phyloP scores from a whole-genome alignment of 106 monocot species.

The Acorus calamus region DNA sequence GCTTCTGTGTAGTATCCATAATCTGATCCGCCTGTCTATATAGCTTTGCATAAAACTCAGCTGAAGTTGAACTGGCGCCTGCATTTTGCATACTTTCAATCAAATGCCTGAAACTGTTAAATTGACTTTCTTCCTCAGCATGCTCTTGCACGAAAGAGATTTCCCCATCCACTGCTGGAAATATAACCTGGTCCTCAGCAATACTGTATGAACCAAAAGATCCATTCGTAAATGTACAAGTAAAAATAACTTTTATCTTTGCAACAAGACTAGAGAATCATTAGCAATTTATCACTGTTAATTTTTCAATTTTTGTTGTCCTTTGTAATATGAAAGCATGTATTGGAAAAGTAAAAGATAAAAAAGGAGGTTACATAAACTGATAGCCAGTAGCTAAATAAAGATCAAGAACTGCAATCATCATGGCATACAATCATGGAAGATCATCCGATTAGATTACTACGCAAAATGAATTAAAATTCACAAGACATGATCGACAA shows the following conservation, averaged over 20 bases:
- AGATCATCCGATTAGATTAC: no score
- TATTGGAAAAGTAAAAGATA: no score
- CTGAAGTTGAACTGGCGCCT: constrained; percentile 63
- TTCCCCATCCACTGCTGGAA: constrained; percentile 87
- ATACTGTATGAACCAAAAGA: constrained; percentile 40
- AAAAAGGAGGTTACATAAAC: no score
- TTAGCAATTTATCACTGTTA: no score
- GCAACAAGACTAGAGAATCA: no score
- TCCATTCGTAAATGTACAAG: neutral
- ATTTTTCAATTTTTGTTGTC: no score
- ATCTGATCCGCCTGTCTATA: constrained; percentile 94
- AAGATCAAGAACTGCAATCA: no score
- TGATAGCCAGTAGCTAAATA: no score
- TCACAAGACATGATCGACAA: neutral
- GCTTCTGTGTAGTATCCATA: constrained; percentile 82
- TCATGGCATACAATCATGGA: no score
- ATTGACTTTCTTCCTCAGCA: constrained; percentile 86
- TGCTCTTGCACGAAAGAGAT: constrained; percentile 82
- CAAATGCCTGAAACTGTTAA: constrained; percentile 75
- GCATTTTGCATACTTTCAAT: constrained; percentile 85
- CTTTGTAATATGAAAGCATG: no score
- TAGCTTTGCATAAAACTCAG: constrained; percentile 72
- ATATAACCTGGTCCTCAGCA: constrained; percentile 98
- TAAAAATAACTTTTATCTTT: no score
- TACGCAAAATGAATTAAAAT: neutral